Evolutionary conservation across 345 rosid species (phyloP), one percentile per base, ranked within the genome.

Genomic region (rapeseed (Brassica napus)): DNA sequence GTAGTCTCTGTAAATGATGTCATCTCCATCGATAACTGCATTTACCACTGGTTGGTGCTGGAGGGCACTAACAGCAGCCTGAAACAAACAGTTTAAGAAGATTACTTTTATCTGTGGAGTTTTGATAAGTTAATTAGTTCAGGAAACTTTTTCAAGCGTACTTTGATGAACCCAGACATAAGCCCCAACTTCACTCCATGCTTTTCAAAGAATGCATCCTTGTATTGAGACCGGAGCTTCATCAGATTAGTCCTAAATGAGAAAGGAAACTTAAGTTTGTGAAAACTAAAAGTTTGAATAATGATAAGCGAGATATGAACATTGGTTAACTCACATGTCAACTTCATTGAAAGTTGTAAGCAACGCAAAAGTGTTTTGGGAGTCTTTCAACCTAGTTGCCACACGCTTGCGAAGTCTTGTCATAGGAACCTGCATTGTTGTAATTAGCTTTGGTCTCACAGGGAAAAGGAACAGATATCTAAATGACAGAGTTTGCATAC

Each of bases 21-120:
- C 99, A 28, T 95, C 99, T 49, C 99, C 99, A 59, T 95, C 99
- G 44, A 95, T 95, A 59, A 95, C 99, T 65, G 99, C 99, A 91
- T 95, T 95, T 28, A 93, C 87, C 68, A 91, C 89, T 12, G 99
- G 99, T 73, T 95, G 99, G 78, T 93, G 85, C 84, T 91, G 97
- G 65, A 95, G 98, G 35, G 89, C 99, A 73, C 92, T 89, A 12
- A 95, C 93, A 61, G 98, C 97, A 82, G 98, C 99, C 99, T 95
- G 88, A 75, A 62, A 84, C 31, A 79, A 30, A 49, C 18, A 52
- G 69, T 58, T 72, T 8, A 39, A 0, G 39, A 68, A 67, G 47
- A 12, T 59, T 54, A 65, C n/a, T 71, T 24, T 76, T 76, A 4
- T 37, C 30, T 14, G 18, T 26, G 6, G 35, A 32, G 58, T 26